Evolutionary conservation across 257 asterid genomes (phyloP).

Genomic region (Solanum tarapatanum): DNA sequence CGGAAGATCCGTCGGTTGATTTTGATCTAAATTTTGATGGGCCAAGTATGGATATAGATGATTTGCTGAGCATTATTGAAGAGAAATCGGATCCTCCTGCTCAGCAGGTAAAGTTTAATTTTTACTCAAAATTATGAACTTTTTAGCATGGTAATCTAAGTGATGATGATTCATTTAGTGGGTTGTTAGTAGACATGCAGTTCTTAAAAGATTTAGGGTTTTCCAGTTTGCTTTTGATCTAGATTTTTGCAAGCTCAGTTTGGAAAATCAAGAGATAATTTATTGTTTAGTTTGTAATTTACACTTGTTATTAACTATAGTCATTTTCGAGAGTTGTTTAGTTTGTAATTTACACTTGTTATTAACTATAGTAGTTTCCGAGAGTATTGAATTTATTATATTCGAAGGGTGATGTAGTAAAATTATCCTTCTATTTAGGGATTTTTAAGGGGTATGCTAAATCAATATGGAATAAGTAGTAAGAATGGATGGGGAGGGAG

Average conservation of each 20-base stretch:
- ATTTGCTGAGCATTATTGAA: conserved; percentile 20
- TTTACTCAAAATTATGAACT: not conserved
- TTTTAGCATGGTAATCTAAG: not conserved
- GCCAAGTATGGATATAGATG: conserved; percentile 33
- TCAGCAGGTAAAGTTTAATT: conserved; percentile 1
- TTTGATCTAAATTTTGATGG: conserved; percentile 17
- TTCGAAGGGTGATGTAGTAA: not conserved
- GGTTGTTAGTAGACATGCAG: not conserved
- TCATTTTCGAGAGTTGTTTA: not conserved
- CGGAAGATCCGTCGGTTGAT: conserved; percentile 16
- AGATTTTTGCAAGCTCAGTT: not conserved
- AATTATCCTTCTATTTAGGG: not conserved
- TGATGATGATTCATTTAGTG: not conserved
- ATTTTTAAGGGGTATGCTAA: not conserved
- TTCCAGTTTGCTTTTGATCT: not conserved
- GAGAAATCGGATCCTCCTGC: conserved; percentile 15
- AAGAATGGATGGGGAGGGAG: not conserved
- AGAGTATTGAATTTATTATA: not conserved
- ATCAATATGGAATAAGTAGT: not conserved
- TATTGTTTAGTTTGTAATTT: not conserved
- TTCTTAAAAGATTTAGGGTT: not conserved
- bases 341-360: not conserved
- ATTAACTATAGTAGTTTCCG: not conserved
- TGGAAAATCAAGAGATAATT: not conserved
- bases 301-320: not conserved